Evolutionary conservation across 2,329 filamentous ascomycete genomes (phyloP).

Genomic region (Aureobasidium sp.): DNA sequence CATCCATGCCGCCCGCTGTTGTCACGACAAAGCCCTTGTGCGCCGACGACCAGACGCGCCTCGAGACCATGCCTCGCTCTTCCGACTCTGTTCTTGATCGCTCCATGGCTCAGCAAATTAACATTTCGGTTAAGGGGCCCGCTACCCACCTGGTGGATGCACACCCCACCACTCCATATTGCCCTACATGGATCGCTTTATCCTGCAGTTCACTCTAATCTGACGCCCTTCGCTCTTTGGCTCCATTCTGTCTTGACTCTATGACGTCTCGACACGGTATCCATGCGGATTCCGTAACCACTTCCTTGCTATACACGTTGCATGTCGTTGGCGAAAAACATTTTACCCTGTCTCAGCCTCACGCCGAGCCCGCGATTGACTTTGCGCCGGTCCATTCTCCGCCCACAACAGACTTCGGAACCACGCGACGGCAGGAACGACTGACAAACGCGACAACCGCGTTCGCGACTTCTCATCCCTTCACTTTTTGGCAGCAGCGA

Average conservation of each 20-base stretch:
- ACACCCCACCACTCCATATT: background rate
- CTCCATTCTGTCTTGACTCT: background rate
- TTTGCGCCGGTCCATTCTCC: background rate
- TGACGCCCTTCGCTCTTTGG: too few relatives aligned
- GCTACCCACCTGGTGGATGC: background rate
- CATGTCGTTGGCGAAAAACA: background rate
- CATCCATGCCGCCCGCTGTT: background rate
- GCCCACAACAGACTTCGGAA: background rate
- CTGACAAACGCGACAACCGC: background rate
- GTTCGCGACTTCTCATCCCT: background rate
- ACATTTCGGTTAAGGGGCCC: background rate
- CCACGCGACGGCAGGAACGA: background rate
- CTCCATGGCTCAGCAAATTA: slow-evolving; percentile 3
- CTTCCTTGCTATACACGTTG: background rate
- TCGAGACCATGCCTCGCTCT: background rate
- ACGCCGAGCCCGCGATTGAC: slow-evolving; percentile 1
- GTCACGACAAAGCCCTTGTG: background rate
- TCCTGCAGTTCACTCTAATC: background rate
- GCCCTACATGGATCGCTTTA: background rate
- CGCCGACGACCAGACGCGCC: background rate
- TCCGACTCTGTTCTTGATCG: background rate
- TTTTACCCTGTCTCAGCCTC: background rate
- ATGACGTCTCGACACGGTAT: background rate
- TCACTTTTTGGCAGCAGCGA: background rate
- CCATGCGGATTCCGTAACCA: background rate